These are phyloP conservation scores for Tylopilus sp. DNA, from an alignment of 768 basidiomycete species.

Conservation along the genomic window DNA sequence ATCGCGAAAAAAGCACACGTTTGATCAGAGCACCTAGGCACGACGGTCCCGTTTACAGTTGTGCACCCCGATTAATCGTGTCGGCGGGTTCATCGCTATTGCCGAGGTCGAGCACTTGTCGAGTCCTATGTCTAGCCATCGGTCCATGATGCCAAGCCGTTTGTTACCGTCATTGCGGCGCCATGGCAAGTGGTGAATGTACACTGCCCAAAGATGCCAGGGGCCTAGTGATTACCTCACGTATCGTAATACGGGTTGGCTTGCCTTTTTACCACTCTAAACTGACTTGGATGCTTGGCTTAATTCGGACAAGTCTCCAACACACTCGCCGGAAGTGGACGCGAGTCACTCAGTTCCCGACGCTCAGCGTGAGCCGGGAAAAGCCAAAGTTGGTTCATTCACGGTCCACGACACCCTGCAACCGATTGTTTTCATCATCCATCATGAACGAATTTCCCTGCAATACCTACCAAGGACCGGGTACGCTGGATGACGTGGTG, in stretches of 20 bases:
- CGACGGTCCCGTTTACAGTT: neutral
- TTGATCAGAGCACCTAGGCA: neutral
- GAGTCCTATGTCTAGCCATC: neutral
- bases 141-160: neutral
- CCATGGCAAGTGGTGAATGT: neutral
- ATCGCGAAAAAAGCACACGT: neutral
- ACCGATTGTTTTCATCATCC: neutral
- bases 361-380: neutral
- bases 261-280: neutral
- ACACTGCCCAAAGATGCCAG: too few relatives aligned
- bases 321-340: neutral
- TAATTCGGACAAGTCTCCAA: constrained; percentile 1
- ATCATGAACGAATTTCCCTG: constrained; percentile 5
- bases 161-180: neutral
- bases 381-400: constrained; percentile 1
- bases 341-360: neutral
- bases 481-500: constrained; percentile 20
- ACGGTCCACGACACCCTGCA: neutral
- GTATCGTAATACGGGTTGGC: neutral
- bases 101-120: neutral
- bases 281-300: constrained; percentile 7
- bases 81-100: neutral
- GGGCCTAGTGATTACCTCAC: neutral
- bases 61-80: neutral
- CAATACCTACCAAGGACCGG: neutral